Evolutionary conservation across 495 filamentous ascomycete species (phyloP).

Genomic region (Neurospora sublineolata): DNA sequence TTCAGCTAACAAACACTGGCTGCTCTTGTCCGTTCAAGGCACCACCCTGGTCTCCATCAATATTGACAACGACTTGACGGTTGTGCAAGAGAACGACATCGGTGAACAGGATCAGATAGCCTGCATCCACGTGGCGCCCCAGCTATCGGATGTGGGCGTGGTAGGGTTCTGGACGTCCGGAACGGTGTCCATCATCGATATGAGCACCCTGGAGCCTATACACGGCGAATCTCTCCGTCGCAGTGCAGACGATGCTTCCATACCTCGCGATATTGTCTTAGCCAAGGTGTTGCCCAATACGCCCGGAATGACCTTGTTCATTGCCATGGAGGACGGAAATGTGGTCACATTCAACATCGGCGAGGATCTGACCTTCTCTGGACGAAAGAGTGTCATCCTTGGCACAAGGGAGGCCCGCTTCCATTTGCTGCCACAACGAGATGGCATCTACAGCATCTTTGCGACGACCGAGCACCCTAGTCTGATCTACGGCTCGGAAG

Average conservation of each 20-base stretch:
- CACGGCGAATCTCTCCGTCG: constrained; percentile 35
- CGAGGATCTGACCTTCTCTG: constrained; percentile 46
- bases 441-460: constrained; percentile 65
- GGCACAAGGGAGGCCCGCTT: constrained; percentile 78
- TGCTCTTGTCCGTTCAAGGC: constrained; percentile 67
- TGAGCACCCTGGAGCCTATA: constrained; percentile 48
- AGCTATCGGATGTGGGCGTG: constrained; percentile 46
- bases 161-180: constrained; percentile 78
- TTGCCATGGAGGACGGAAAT: constrained; percentile 90
- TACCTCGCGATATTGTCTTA: constrained; percentile 73
- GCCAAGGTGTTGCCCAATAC: constrained; percentile 52
- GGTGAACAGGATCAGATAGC: constrained; percentile 63
- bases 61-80: constrained; percentile 44
- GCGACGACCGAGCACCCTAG: constrained; percentile 89
- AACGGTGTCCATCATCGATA: constrained; percentile 55
- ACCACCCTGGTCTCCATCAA: constrained; percentile 53
- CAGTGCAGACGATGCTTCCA: constrained; percentile 53
- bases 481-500: constrained; percentile 81
- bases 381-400: constrained; percentile 69
- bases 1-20: constrained; percentile 53
- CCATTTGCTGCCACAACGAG: constrained; percentile 55
- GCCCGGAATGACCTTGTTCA: constrained; percentile 60
- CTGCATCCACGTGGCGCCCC: constrained; percentile 50
- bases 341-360: constrained; percentile 79
- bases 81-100: constrained; percentile 48